These are phyloP conservation scores for Pythium sp. DNA, from an alignment of 352 stramenopile species.

Conservation along the genomic window DNA sequence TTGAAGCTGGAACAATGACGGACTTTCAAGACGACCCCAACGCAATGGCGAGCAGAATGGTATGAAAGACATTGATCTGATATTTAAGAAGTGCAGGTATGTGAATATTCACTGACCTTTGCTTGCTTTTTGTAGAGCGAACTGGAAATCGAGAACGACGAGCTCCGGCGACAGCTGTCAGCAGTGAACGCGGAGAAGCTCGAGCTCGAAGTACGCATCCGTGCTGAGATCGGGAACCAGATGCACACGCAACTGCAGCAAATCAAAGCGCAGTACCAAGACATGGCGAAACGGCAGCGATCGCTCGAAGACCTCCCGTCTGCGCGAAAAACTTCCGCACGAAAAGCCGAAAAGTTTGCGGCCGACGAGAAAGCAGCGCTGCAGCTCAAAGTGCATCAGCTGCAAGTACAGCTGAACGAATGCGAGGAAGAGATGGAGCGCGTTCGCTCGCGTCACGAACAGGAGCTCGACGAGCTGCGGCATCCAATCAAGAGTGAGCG, in stretches of 20 bases:
- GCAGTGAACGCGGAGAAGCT: slow-evolving; percentile 55
- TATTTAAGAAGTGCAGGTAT: neutral
- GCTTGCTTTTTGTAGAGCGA: slow-evolving; percentile 29
- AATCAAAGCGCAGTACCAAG: slow-evolving; percentile 54
- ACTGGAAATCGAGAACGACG: slow-evolving; percentile 52
- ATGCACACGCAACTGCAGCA: slow-evolving; percentile 68
- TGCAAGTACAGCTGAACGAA: slow-evolving; percentile 67
- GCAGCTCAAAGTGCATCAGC: slow-evolving; percentile 52
- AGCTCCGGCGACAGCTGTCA: slow-evolving; percentile 47
- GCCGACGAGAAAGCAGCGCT: slow-evolving; percentile 51
- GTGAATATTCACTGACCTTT: slow-evolving; percentile 4
- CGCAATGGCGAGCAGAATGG: slow-evolving; percentile 17
- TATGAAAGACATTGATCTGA: slow-evolving; percentile 17
- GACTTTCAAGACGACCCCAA: neutral
- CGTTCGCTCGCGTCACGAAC: slow-evolving; percentile 56
- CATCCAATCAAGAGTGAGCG: slow-evolving; percentile 16
- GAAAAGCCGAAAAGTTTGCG: slow-evolving; percentile 30
- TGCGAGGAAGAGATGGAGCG: slow-evolving; percentile 84
- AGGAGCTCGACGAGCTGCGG: slow-evolving; percentile 15
- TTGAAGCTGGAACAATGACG: neutral
- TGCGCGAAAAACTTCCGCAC: slow-evolving; percentile 25
- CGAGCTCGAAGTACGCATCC: slow-evolving; percentile 58
- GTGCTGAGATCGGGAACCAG: slow-evolving; percentile 64
- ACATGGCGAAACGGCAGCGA: slow-evolving; percentile 36
- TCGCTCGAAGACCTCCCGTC: slow-evolving; percentile 29